phyloP scores from a whole-genome alignment of 352 stramenopile genomes.

The Thraustotheca clavata region DNA sequence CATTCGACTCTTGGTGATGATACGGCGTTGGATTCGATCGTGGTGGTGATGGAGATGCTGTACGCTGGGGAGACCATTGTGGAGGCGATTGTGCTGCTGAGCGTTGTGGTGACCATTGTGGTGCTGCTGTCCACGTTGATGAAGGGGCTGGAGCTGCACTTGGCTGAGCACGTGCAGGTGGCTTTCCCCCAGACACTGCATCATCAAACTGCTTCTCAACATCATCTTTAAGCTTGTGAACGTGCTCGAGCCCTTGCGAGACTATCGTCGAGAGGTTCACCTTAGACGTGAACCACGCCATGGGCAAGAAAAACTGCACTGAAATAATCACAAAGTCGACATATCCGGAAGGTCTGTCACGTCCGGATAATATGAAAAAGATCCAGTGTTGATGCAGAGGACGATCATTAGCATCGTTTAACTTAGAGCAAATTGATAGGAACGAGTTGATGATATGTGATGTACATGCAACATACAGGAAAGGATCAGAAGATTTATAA shows the following conservation, averaged over 20 bases:
- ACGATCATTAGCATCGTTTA: no score
- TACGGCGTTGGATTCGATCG: background rate
- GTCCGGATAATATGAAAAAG: background rate
- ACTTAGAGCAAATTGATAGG: no score
- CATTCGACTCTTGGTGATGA: background rate
- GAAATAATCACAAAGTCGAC: background rate
- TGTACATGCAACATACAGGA: no score
- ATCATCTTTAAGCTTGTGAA: constrained; percentile 72
- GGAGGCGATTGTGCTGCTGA: background rate
- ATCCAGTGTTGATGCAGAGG: no score
- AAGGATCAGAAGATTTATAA: no score
- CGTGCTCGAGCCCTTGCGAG: constrained; percentile 73
- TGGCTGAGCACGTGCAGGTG: background rate
- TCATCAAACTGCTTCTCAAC: constrained; percentile 86
- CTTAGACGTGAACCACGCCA: constrained; percentile 17
- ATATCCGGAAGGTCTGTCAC: background rate
- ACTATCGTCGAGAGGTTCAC: constrained; percentile 79
- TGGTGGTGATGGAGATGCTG: background rate
- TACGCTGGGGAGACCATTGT: background rate
- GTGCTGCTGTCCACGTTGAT: background rate
- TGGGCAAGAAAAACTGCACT: constrained; percentile 7
- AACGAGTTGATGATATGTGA: no score
- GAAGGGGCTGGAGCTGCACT: no score
- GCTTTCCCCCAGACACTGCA: constrained; percentile 35
- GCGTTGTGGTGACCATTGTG: background rate